phyloP scores from a whole-genome alignment of 2,329 filamentous ascomycete genomes.

The Fusarium guadeloupense region DNA sequence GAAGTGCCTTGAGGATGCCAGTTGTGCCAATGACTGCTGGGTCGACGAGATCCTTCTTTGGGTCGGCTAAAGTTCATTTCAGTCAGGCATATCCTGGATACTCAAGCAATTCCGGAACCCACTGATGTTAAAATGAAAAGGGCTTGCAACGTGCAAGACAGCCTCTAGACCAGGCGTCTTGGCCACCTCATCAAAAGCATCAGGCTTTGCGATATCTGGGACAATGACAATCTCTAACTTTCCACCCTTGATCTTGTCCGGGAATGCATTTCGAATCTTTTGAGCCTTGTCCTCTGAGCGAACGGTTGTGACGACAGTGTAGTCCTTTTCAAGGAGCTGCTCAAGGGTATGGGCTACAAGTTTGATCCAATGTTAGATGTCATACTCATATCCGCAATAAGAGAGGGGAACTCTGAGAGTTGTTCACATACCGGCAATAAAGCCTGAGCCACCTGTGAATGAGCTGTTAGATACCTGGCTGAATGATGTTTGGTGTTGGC shows the following conservation, averaged over 20 bases:
- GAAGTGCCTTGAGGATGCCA: conserved; percentile 76
- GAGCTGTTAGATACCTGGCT: conserved; percentile 12
- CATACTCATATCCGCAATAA: background rate
- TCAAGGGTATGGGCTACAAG: conserved; percentile 62
- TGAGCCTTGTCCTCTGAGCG: conserved; percentile 63
- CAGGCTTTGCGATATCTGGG: conserved; percentile 76
- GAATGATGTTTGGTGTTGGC: background rate
- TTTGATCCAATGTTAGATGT: background rate
- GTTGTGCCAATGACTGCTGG: conserved; percentile 69
- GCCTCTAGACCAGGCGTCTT: conserved; percentile 60
- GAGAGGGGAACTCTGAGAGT: background rate
- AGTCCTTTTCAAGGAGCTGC: conserved; percentile 60
- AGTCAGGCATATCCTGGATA: background rate
- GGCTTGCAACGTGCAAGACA: conserved; percentile 69
- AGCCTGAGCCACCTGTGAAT: conserved; percentile 47
- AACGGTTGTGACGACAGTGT: conserved; percentile 65
- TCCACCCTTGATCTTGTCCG: conserved; percentile 50
- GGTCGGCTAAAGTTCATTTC: conserved; percentile 49
- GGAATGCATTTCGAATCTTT: conserved; percentile 59
- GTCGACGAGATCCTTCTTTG: conserved; percentile 64
- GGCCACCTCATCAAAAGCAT: conserved; percentile 75
- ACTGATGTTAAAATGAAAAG: conserved; percentile 65
- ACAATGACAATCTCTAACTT: conserved; percentile 69
- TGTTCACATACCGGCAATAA: conserved; percentile 46
- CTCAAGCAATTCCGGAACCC: background rate